These are phyloP conservation scores for Rauvolfia tetraphylla DNA, from an alignment of 257 asterid species.

Conservation along the genomic window DNA sequence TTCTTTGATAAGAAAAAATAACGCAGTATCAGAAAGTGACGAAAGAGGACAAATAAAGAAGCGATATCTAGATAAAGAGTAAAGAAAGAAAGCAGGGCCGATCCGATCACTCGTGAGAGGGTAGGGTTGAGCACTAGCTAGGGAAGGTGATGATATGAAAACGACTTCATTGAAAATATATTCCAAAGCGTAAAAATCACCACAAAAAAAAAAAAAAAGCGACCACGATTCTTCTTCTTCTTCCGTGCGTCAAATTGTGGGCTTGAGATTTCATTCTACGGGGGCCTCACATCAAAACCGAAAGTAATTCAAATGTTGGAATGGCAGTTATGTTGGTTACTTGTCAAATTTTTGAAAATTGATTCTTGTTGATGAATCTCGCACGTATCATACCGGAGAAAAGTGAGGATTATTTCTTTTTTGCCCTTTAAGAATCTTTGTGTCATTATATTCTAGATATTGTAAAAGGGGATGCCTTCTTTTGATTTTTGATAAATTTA, in stretches of 20 bases:
- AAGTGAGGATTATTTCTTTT: neutral
- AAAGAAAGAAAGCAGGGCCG: neutral
- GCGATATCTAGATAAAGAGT: neutral
- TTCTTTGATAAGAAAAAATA: neutral
- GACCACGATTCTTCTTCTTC: slow-evolving; percentile 3
- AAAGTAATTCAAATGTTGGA: slow-evolving; percentile 27
- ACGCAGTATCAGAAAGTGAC: neutral
- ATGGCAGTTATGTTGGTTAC: slow-evolving; percentile 54
- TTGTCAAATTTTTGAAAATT: slow-evolving; percentile 30
- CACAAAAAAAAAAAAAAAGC: too few relatives aligned
- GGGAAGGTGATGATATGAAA: neutral
- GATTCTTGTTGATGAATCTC: slow-evolving; percentile 9
- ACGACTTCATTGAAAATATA: neutral
- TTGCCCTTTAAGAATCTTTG: neutral
- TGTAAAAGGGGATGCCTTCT: neutral
- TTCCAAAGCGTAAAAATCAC: neutral
- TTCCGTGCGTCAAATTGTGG: slow-evolving; percentile 9
- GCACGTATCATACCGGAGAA: neutral
- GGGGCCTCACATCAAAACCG: slow-evolving; percentile 27
- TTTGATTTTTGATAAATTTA: too few relatives aligned
- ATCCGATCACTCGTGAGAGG: neutral
- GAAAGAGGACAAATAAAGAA: neutral
- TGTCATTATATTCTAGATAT: neutral
- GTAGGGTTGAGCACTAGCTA: slow-evolving; percentile 8
- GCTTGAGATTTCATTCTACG: slow-evolving; percentile 14